Percentiles rank a stretch among this genome's conserved stretches.
Evolutionary conservation across 2,329 filamentous ascomycete species (phyloP).

Genomic region (Ophiocordyceps sinensis): DNA sequence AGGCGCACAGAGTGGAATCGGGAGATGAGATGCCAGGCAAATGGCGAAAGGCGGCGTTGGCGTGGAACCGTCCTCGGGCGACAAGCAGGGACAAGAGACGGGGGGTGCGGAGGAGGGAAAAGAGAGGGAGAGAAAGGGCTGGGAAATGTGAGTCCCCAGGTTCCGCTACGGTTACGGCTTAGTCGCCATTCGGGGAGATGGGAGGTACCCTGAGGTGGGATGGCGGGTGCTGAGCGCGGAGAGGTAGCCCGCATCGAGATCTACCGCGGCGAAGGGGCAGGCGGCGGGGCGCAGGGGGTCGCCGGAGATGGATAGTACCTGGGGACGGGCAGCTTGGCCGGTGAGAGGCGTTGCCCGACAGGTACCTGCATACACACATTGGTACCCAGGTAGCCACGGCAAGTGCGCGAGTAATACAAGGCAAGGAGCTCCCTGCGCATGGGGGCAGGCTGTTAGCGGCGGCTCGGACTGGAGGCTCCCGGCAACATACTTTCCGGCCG

Average conservation of each 20-base stretch:
- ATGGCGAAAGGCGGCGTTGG: not conserved
- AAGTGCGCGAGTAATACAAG: not conserved
- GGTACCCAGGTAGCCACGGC: too few species aligned
- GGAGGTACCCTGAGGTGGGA: not conserved
- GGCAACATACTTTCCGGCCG: too few species aligned
- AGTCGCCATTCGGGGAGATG: not conserved
- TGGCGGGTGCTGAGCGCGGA: not conserved
- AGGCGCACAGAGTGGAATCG: not conserved
- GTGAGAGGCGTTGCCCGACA: too few species aligned
- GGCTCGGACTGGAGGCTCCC: not conserved
- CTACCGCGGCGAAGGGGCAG: too few species aligned
- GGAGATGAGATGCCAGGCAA: conserved; percentile 1
- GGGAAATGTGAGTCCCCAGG: not conserved
- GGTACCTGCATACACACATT: too few species aligned
- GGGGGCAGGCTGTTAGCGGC: not conserved
- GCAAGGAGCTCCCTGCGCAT: not conserved
- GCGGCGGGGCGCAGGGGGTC: too few species aligned
- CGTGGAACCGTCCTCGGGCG: not conserved
- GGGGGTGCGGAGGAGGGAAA: conserved; percentile 1
- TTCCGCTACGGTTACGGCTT: not conserved
- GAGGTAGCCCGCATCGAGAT: too few species aligned
- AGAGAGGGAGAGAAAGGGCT: conserved; percentile 2
- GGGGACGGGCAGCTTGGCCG: too few species aligned
- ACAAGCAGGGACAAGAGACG: not conserved
- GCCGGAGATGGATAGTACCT: too few species aligned